Evolutionary conservation across 805 yeast species (phyloP).

Genomic region (Blastobotrys muscicola): DNA sequence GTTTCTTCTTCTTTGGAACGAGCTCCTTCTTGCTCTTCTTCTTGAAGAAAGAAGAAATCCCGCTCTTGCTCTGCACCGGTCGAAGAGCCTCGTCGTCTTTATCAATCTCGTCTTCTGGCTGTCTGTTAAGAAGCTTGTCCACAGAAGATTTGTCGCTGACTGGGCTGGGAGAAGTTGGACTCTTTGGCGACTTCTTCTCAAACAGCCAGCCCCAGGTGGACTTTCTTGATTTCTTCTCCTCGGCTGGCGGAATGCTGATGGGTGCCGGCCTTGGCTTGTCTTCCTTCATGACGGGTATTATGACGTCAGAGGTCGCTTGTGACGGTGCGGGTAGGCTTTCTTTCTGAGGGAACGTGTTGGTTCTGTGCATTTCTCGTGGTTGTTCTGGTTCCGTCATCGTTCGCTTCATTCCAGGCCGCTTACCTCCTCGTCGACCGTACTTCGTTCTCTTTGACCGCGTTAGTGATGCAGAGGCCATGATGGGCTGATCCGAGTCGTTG

Average conservation of each 20-base stretch:
- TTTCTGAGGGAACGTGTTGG: not conserved
- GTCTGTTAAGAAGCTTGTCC: slow-evolving; percentile 10
- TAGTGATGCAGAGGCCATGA: slow-evolving; percentile 16
- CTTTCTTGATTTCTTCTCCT: slow-evolving; percentile 1
- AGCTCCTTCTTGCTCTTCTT: slow-evolving; percentile 2
- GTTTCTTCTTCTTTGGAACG: slow-evolving; percentile 2
- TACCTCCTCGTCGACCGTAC: slow-evolving; percentile 4
- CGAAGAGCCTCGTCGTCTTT: slow-evolving; percentile 5
- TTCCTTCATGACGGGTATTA: not conserved
- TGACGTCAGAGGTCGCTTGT: too few species aligned
- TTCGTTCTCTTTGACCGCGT: slow-evolving; percentile 18
- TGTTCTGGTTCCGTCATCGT: not conserved
- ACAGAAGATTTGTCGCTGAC: slow-evolving; percentile 8
- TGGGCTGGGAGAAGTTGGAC: not conserved
- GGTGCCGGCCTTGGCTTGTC: not conserved
- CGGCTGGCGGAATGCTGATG: not conserved
- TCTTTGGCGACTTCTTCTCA: slow-evolving; percentile 2
- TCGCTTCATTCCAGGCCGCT: not conserved
- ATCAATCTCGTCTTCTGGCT: slow-evolving; percentile 8
- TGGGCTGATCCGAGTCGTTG: slow-evolving; percentile 19
- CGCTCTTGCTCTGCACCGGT: not conserved
- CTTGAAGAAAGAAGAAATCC: not conserved
- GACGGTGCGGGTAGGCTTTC: not conserved
- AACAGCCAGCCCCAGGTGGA: slow-evolving; percentile 13
- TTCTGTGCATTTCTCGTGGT: not conserved